phyloP scores from a whole-genome alignment of 306 rosid species.

The Quercus mongolica region DNA sequence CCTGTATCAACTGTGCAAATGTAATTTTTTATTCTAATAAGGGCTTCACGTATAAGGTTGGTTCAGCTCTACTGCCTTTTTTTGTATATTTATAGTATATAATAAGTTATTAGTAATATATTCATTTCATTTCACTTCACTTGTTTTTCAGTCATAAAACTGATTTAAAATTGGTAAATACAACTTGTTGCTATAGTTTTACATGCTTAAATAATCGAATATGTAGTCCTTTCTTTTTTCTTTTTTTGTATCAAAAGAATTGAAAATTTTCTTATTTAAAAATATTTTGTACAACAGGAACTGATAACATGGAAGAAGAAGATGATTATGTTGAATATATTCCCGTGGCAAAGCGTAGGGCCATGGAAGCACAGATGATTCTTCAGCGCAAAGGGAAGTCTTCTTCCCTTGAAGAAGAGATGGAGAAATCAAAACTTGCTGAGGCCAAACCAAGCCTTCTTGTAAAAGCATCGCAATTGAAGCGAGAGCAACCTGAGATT shows the following conservation, averaged over 20 bases:
- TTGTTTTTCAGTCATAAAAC: not conserved
- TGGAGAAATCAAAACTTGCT: slow-evolving; percentile 48
- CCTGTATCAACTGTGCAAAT: not conserved
- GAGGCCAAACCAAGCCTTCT: slow-evolving; percentile 87
- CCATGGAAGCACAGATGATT: slow-evolving; percentile 81
- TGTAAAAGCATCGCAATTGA: slow-evolving; percentile 75
- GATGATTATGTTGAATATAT: slow-evolving; percentile 78
- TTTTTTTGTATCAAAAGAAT: not conserved
- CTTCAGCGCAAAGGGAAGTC: slow-evolving; percentile 76
- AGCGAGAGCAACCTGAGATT: slow-evolving; percentile 80
- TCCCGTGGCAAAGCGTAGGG: slow-evolving; percentile 89
- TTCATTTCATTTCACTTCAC: not conserved
- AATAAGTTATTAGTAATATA: not conserved
- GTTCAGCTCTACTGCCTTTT: not conserved
- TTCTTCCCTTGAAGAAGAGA: slow-evolving; percentile 60
- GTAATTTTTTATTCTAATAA: not conserved
- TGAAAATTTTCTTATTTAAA: not conserved
- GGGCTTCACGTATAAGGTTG: not conserved
- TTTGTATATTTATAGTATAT: not conserved
- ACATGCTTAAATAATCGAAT: not conserved
- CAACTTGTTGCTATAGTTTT: not conserved
- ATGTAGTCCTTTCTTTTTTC: not conserved
- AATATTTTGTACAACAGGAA: not conserved
- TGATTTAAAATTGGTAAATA: too few relatives aligned
- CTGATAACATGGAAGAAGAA: slow-evolving; percentile 55